phyloP scores from a whole-genome alignment of 345 rosid species.

The Chamaenerion angustifolium region DNA sequence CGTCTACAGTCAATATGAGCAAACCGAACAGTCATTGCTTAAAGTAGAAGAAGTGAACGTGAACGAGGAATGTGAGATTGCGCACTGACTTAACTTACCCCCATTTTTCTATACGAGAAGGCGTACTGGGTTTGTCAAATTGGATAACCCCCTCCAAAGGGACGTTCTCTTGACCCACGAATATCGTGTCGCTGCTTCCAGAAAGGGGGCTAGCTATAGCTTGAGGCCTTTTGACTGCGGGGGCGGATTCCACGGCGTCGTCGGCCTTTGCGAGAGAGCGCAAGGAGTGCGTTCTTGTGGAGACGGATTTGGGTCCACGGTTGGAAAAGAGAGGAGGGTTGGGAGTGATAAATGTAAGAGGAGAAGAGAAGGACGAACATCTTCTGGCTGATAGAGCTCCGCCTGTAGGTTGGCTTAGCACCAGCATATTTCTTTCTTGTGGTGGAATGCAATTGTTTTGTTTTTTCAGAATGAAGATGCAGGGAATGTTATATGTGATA shows the following conservation, averaged over 20 bases:
- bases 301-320: slow-evolving; percentile 14
- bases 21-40: background rate
- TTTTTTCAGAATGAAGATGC: too few species aligned
- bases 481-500: too few species aligned
- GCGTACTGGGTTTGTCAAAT: slow-evolving; percentile 50
- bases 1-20: slow-evolving; percentile 30
- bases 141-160: slow-evolving; percentile 89
- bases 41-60: background rate
- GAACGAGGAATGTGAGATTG: background rate
- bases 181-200: slow-evolving; percentile 25
- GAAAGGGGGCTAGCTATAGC: slow-evolving; percentile 13
- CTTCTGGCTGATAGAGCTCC: slow-evolving; percentile 31
- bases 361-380: slow-evolving; percentile 8
- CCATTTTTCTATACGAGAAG: slow-evolving; percentile 54
- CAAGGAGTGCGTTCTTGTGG: slow-evolving; percentile 8
- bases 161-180: slow-evolving; percentile 50
- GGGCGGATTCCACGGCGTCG: slow-evolving; percentile 29
- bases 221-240: slow-evolving; percentile 23
- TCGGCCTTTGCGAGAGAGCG: slow-evolving; percentile 49
- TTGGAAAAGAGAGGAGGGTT: slow-evolving; percentile 18
- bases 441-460: too few species aligned
- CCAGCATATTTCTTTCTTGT: slow-evolving; percentile 20
- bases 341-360: slow-evolving; percentile 21
- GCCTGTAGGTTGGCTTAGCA: slow-evolving; percentile 33
- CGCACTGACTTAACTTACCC: slow-evolving; percentile 24